A percentile compares a stretch with the other conserved stretches of the same genome.
Conservation (phyloP, 192 early-diverging fungal species). For the Neocallimastix lanati region DNA sequence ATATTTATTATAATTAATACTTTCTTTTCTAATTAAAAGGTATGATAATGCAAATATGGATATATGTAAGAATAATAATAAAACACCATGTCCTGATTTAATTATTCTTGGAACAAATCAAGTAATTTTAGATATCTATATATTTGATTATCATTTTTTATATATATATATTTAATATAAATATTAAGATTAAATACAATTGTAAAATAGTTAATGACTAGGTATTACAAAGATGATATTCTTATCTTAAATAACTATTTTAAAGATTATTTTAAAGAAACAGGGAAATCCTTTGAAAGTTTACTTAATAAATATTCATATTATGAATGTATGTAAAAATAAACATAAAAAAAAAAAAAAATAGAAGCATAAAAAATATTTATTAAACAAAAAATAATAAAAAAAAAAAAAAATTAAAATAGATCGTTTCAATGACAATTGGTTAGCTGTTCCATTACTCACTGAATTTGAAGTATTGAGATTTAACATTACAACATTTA, state of each 20-base stretch:
- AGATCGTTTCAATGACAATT: too few species aligned
- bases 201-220: neutral
- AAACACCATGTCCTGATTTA: neutral
- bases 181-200: too few species aligned
- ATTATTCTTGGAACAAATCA: neutral
- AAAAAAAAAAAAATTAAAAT: too few species aligned
- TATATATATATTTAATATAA: too few species aligned
- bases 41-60: neutral
- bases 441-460: too few species aligned
- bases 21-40: neutral
- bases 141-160: too few species aligned
- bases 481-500: too few species aligned
- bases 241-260: neutral
- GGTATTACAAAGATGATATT: neutral
- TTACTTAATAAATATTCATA: neutral
- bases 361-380: too few species aligned
- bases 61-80: neutral
- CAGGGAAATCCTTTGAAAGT: neutral
- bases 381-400: too few species aligned
- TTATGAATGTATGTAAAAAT: neutral
- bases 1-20: too few species aligned
- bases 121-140: neutral
- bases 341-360: too few species aligned
- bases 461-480: too few species aligned
- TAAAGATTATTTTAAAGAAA: neutral